Evolutionary conservation across 192 early-diverging fungal genomes (phyloP), one percentile per base, ranked within the genome.

Genomic region (Coemansia reversa): DNA sequence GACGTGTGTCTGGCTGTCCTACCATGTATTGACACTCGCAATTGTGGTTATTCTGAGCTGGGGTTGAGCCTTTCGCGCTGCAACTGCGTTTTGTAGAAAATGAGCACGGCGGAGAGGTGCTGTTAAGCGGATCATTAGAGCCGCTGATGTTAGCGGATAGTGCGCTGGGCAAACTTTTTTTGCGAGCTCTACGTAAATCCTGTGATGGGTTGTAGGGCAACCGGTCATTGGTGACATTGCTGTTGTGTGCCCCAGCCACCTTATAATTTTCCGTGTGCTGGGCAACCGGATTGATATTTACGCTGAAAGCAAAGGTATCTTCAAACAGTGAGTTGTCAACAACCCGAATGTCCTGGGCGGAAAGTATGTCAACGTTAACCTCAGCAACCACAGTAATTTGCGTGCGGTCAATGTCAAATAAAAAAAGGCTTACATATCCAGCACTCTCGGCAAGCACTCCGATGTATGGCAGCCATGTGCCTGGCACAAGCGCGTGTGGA

Each of bases 281-380:
- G 3, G 48, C 18, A 19, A 50, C 24, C 5, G 47, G n/a, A 9
- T 50, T 28, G 2, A 62, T 30, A 23, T 32, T 52, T 49, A 62
- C 30, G 50, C 60, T 39, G 29, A 81, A 81, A 27, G 69, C 65
- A 62, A 69, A 81, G 27, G 62, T 65, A 16, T 48, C 65, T 25
- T 53, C 70, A 59, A 81, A 81, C 48, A 81, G 62, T 24, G 79
- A 75, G 55, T 81, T 66, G 32, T 81, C 73, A 19, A 72, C 55
- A 9, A 62, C 55, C 56, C 69, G 72, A 27, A 72, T 72, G 53
- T 75, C 73, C 35, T 69, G 60, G 0, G 48, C 45, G 4, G 51
- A 51, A 3, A 79, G 33, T 51, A 58, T 25, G 18, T 56, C 27
- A 3, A 76, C 51, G 23, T 79, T 66, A 18, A 79, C 61, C 18